These are phyloP conservation scores for Rutstroemia sp. DNA, from an alignment of 2,329 filamentous ascomycete species.

Conservation along the genomic window DNA sequence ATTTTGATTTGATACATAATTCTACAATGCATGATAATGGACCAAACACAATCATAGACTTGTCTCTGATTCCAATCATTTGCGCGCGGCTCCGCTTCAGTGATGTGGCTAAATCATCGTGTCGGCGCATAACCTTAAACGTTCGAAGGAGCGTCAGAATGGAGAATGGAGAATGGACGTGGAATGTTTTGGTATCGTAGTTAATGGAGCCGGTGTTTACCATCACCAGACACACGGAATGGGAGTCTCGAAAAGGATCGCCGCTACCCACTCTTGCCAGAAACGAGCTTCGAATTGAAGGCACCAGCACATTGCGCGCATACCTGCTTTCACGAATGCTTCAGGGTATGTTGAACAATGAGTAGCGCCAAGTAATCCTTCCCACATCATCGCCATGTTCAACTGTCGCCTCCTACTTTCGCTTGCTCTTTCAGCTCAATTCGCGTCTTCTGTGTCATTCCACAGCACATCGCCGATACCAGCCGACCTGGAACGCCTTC, in stretches of 20 bases:
- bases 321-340: too few relatives aligned
- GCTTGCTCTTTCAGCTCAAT: background rate
- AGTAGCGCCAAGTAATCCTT: background rate
- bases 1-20: too few relatives aligned
- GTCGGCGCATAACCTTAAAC: background rate
- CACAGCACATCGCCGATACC: background rate
- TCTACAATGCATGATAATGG: background rate
- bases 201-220: background rate
- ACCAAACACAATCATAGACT: background rate
- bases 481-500: background rate
- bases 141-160: background rate
- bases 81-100: slow-evolving; percentile 4
- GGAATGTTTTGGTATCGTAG: too few relatives aligned
- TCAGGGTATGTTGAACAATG: too few relatives aligned
- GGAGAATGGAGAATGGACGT: background rate
- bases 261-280: too few relatives aligned
- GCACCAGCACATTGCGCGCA: too few relatives aligned
- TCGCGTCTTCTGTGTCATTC: background rate
- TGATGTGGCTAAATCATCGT: background rate
- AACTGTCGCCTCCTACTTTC: background rate
- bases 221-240: too few relatives aligned
- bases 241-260: too few relatives aligned
- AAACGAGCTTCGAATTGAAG: too few relatives aligned
- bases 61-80: background rate
- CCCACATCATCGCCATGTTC: background rate